These are phyloP conservation scores for Vairimorpha necatrix DNA, from an alignment of 371 early-diverging fungal genomes.

Conservation along the genomic window DNA sequence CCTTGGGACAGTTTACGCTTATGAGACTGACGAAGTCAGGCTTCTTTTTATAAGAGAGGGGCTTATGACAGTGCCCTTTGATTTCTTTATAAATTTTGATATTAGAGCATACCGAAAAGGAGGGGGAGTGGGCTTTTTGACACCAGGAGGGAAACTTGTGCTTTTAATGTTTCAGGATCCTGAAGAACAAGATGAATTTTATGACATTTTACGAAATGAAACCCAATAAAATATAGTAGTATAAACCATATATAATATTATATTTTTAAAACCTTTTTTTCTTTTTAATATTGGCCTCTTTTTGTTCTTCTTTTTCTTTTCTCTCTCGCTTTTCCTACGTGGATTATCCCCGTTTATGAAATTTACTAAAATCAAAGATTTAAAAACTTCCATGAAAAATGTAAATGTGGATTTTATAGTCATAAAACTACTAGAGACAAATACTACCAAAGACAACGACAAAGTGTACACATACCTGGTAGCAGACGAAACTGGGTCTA, in stretches of 20 bases:
- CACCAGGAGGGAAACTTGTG: neutral
- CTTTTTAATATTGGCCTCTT: too few relatives aligned
- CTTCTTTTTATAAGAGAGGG: constrained; percentile 27
- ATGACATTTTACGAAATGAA: too few relatives aligned
- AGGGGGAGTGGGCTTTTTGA: constrained; percentile 7
- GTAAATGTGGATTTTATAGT: constrained; percentile 43
- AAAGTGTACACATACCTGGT: constrained; percentile 34
- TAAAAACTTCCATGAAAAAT: constrained; percentile 36
- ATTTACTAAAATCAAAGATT: constrained; percentile 26
- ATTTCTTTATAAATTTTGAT: constrained; percentile 22
- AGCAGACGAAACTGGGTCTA: constrained; percentile 48
- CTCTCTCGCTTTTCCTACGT: too few relatives aligned
- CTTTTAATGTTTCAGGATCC: constrained; percentile 14
- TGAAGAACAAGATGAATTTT: constrained; percentile 4
- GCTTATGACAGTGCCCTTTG: constrained; percentile 20
- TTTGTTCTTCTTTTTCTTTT: too few relatives aligned
- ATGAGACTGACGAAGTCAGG: neutral
- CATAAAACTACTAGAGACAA: constrained; percentile 31
- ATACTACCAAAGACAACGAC: constrained; percentile 47
- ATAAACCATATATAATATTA: too few relatives aligned
- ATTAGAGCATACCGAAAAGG: constrained; percentile 7
- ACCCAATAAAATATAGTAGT: too few relatives aligned
- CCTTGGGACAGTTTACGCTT: constrained; percentile 16
- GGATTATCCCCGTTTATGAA: neutral
- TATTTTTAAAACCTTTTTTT: too few relatives aligned